Evolutionary conservation across 352 stramenopile genomes (phyloP).

Genomic region (Vaucheria bursata): DNA sequence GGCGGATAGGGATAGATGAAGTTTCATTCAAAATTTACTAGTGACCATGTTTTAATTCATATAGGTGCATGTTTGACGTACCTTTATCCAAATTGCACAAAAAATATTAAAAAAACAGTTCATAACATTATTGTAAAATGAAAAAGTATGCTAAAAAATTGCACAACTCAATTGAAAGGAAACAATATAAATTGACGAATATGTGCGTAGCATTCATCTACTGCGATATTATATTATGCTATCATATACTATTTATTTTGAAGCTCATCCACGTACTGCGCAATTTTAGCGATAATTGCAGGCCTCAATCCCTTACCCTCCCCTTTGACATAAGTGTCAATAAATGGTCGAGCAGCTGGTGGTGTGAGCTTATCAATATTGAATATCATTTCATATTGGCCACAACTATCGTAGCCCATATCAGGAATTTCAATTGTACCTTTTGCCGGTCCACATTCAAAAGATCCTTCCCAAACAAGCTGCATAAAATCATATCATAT

Average conservation of each 20-base stretch:
- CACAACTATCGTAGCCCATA: constrained; percentile 36
- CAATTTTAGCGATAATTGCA: constrained; percentile 16
- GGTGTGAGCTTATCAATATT: constrained; percentile 34
- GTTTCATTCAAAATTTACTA: too few relatives aligned
- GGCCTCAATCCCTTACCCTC: constrained; percentile 21
- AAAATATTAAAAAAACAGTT: too few relatives aligned
- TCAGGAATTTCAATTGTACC: constrained; percentile 30
- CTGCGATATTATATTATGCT: too few relatives aligned
- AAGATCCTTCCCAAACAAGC: constrained; percentile 24
- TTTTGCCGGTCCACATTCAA: constrained; percentile 28
- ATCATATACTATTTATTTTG: constrained; percentile 33
- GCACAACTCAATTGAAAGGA: too few relatives aligned
- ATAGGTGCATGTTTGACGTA: too few relatives aligned
- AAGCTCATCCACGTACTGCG: constrained; percentile 26
- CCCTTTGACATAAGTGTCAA: constrained; percentile 26
- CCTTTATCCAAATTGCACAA: too few relatives aligned
- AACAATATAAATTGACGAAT: too few relatives aligned
- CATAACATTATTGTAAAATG: too few relatives aligned
- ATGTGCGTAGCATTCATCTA: too few relatives aligned
- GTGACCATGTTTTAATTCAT: too few relatives aligned
- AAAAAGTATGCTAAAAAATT: too few relatives aligned
- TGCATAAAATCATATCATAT: not conserved
- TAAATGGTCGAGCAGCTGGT: constrained; percentile 22
- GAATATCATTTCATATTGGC: constrained; percentile 26
- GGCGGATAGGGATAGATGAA: too few relatives aligned